Conservation (phyloP, 1,284 basidiomycete genomes). For the Naganishia albida region DNA sequence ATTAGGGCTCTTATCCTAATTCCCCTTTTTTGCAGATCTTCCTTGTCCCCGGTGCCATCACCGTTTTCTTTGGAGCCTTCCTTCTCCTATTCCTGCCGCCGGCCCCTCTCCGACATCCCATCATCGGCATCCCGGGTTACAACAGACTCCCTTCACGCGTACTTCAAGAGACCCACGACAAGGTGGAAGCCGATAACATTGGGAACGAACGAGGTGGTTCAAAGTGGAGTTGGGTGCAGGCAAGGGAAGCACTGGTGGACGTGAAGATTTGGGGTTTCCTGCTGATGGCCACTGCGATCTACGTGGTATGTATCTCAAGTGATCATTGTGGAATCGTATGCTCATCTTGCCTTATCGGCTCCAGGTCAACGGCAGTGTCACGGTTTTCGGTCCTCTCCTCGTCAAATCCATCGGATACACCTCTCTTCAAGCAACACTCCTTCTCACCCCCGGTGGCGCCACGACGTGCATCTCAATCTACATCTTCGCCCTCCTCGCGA, state of each 20-base stretch:
- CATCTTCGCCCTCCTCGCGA: slow-evolving; percentile 53
- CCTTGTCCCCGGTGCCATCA: slow-evolving; percentile 24
- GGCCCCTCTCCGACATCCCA: slow-evolving; percentile 9
- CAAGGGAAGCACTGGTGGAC: slow-evolving; percentile 55
- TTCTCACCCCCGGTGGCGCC: slow-evolving; percentile 55
- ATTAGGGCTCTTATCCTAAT: background rate
- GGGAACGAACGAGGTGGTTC: slow-evolving; percentile 35
- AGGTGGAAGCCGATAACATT: slow-evolving; percentile 32
- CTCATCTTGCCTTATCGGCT: background rate
- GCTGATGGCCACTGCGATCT: slow-evolving; percentile 54
- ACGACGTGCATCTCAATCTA: slow-evolving; percentile 52
- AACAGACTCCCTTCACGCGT: slow-evolving; percentile 3
- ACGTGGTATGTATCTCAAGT: slow-evolving; percentile 34
- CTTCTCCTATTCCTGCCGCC: slow-evolving; percentile 22
- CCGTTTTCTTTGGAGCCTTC: slow-evolving; percentile 19
- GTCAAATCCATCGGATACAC: slow-evolving; percentile 57
- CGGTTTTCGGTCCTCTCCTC: slow-evolving; percentile 57
- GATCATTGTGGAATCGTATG: background rate
- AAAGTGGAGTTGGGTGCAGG: slow-evolving; percentile 50
- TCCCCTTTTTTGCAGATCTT: slow-evolving; percentile 1
- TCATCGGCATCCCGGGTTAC: slow-evolving; percentile 15
- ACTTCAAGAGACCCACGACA: slow-evolving; percentile 25
- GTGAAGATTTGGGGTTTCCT: slow-evolving; percentile 57
- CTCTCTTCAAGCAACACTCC: slow-evolving; percentile 54
- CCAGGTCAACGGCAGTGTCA: slow-evolving; percentile 50